Percentiles rank a stretch among this genome's conserved stretches.
phyloP scores from a whole-genome alignment of 805 yeast species.

The Candida coleopterorum region DNA sequence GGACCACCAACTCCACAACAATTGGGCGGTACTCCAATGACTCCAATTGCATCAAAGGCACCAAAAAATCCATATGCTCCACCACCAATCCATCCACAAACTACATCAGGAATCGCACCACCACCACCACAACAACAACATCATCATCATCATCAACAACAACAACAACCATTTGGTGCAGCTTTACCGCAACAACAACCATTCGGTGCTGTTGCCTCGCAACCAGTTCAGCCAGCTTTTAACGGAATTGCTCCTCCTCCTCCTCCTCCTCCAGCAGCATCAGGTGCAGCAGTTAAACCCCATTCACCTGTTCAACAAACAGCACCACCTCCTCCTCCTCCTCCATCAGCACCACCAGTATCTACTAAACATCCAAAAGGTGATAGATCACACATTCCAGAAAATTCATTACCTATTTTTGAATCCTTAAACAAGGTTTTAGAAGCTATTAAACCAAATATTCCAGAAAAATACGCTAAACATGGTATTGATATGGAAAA shows the following conservation, averaged over 20 bases:
- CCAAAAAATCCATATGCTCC: slow-evolving; percentile 24
- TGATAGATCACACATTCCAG: slow-evolving; percentile 65
- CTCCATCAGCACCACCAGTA: slow-evolving; percentile 21
- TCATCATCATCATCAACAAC: slow-evolving; percentile 8
- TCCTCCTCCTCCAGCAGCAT: slow-evolving; percentile 14
- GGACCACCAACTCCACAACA: slow-evolving; percentile 13
- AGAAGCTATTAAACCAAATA: slow-evolving; percentile 59
- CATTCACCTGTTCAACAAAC: slow-evolving; percentile 12
- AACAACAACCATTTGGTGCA: no score
- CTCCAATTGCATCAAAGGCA: slow-evolving; percentile 11
- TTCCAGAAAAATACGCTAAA: slow-evolving; percentile 68
- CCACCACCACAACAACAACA: slow-evolving; percentile 10
- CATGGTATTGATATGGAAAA: slow-evolving; percentile 80
- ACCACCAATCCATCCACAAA: slow-evolving; percentile 1
- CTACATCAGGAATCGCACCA: slow-evolving; percentile 7
- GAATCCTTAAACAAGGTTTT: slow-evolving; percentile 52
- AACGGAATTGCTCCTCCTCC: slow-evolving; percentile 9
- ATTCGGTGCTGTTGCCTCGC: slow-evolving; percentile 9
- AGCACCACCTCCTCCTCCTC: slow-evolving; percentile 17
- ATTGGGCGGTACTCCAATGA: background rate
- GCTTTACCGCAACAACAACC: slow-evolving; percentile 11
- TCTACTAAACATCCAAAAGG: slow-evolving; percentile 48
- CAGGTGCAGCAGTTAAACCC: background rate
- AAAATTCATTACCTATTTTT: slow-evolving; percentile 52
- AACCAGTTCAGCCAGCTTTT: slow-evolving; percentile 21